Evolutionary conservation across 2,329 filamentous ascomycete genomes (phyloP).

Genomic region (Fusarium illudens): DNA sequence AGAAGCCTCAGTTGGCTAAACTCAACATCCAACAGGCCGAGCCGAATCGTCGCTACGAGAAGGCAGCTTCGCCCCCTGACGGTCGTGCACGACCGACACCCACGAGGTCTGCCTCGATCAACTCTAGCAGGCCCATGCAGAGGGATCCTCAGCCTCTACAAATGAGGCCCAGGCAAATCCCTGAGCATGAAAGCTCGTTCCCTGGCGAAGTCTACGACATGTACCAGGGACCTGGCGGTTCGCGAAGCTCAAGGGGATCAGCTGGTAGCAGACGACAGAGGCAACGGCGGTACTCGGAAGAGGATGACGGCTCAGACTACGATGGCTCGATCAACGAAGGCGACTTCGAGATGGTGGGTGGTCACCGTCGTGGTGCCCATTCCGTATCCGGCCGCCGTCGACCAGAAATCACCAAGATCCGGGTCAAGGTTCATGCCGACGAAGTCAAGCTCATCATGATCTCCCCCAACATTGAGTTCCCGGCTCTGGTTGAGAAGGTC

Average conservation of each 20-base stretch:
- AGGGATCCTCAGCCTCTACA: conserved; percentile 47
- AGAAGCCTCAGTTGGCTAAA: conserved; percentile 68
- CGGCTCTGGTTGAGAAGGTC: conserved; percentile 78
- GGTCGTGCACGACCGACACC: conserved; percentile 43
- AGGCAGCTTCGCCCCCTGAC: conserved; percentile 58
- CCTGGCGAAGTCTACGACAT: conserved; percentile 75
- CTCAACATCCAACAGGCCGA: conserved; percentile 67
- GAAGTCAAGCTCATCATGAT: conserved; percentile 96
- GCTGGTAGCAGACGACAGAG: conserved; percentile 50
- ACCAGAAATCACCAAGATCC: conserved; percentile 78
- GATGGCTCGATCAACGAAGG: conserved; percentile 73
- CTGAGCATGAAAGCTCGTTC: conserved; percentile 69
- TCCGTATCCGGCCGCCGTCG: conserved; percentile 63
- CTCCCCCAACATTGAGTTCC: conserved; percentile 74
- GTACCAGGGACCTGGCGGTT: conserved; percentile 57
- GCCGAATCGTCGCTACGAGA: conserved; percentile 64
- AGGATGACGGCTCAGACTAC: conserved; percentile 81
- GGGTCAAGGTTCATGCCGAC: conserved; percentile 90
- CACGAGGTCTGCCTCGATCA: conserved; percentile 56
- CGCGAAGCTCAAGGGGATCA: conserved; percentile 44
- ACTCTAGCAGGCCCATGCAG: conserved; percentile 55
- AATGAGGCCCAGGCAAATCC: conserved; percentile 44
- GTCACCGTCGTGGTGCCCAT: conserved; percentile 54
- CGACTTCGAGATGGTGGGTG: conserved; percentile 81
- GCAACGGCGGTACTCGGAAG: conserved; percentile 75